Percentiles rank a stretch among this genome's conserved stretches.
Conservation (phyloP, 2,329 filamentous ascomycete species). For the Colletotrichum godetiae region DNA sequence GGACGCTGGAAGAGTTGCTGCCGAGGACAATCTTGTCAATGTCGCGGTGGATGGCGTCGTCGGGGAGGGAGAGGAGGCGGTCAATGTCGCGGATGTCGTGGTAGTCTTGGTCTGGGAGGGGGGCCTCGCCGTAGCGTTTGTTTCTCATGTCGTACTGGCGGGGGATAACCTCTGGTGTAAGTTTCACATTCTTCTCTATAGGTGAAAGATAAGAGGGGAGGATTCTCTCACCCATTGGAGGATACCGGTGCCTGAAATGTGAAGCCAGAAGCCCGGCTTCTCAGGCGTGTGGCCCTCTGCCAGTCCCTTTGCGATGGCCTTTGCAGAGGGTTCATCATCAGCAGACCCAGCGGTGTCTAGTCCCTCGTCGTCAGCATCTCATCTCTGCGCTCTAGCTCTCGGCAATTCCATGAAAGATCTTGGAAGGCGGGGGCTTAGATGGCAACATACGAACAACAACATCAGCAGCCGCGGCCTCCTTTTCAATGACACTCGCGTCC, state of each 20-base stretch:
- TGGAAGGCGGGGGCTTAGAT: background rate
- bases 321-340: constrained; percentile 55
- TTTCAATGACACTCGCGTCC: constrained; percentile 57
- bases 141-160: constrained; percentile 51
- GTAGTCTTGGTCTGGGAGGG: constrained; percentile 59
- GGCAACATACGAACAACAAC: constrained; percentile 59
- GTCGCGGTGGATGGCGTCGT: constrained; percentile 70
- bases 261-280: constrained; percentile 61
- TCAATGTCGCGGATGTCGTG: constrained; percentile 69
- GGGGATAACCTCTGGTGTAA: constrained; percentile 26
- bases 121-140: constrained; percentile 56
- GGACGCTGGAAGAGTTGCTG: constrained; percentile 50
- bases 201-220: background rate
- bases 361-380: background rate
- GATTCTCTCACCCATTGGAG: constrained; percentile 49
- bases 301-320: constrained; percentile 59
- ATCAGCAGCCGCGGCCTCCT: constrained; percentile 62
- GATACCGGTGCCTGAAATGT: constrained; percentile 62
- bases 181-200: background rate
- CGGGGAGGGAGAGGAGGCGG: constrained; percentile 66
- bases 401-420: too few species aligned
- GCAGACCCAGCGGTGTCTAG: constrained; percentile 61
- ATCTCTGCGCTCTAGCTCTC: background rate
- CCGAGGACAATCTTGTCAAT: constrained; percentile 75
- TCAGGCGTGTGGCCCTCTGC: constrained; percentile 53